Percentiles rank a stretch among this genome's conserved stretches.
These are phyloP conservation scores for Naganishia sp. DNA, from an alignment of 1,284 basidiomycete genomes.

Conservation along the genomic window DNA sequence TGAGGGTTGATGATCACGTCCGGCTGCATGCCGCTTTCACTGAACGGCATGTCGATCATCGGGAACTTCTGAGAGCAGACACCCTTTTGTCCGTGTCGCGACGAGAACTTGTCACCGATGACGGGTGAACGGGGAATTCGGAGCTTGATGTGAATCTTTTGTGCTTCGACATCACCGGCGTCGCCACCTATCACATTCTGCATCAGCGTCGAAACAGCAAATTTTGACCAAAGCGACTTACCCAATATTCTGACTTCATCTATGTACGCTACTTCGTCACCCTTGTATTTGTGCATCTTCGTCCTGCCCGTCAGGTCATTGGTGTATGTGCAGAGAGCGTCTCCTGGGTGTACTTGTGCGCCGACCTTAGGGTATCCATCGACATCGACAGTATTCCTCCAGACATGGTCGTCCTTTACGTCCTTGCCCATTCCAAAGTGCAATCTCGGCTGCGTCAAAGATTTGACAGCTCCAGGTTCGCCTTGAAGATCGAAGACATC, in stretches of 20 bases:
- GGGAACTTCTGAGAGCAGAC: constrained; percentile 99
- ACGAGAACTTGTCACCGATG: constrained; percentile 99
- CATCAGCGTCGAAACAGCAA: constrained; percentile 9
- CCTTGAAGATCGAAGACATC: constrained; percentile 89
- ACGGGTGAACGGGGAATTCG: constrained; percentile 93
- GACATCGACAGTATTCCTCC: constrained; percentile 68
- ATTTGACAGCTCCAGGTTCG: constrained; percentile 65
- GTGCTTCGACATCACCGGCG: constrained; percentile 79
- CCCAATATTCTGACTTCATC: constrained; percentile 92
- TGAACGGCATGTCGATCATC: constrained; percentile 96
- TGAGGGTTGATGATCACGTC: constrained; percentile 99
- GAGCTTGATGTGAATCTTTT: constrained; percentile 91
- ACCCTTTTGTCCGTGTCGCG: constrained; percentile 98
- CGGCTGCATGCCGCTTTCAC: constrained; percentile 97
- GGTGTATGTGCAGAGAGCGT: constrained; percentile 77
- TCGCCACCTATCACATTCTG: constrained; percentile 67
- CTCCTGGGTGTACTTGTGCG: constrained; percentile 68
- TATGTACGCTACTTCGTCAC: constrained; percentile 87
- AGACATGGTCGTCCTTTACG: constrained; percentile 63
- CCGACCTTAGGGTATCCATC: constrained; percentile 88
- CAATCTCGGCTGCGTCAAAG: constrained; percentile 61
- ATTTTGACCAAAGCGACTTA: constrained; percentile 46
- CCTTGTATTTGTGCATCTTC: constrained; percentile 91
- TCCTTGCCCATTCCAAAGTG: constrained; percentile 86
- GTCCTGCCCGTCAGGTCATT: constrained; percentile 85